These are phyloP conservation scores for Paspalum vaginatum DNA, from an alignment of 176 grass and related monocot species.

Conservation along the genomic window DNA sequence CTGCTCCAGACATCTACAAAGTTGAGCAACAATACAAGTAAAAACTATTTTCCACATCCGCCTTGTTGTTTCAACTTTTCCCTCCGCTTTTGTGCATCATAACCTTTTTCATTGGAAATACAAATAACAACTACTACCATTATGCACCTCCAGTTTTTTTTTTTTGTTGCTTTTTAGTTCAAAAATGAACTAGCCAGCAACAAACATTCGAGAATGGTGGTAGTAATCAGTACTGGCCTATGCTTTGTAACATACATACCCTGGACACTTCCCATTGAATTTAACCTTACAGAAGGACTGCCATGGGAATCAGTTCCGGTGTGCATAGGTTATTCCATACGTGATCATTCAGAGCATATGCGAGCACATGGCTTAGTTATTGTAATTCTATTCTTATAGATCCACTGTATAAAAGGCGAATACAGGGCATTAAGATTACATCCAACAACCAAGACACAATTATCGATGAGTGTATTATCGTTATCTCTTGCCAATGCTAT, in stretches of 20 bases:
- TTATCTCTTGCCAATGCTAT: neutral
- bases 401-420: neutral
- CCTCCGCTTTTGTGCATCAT: no score
- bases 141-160: no score
- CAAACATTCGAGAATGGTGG: no score
- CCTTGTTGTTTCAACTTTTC: no score
- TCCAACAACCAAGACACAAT: conserved; percentile 15
- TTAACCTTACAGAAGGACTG: neutral
- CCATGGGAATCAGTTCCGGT: neutral
- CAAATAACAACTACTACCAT: no score
- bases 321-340: neutral
- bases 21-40: conserved; percentile 79
- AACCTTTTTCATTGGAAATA: no score
- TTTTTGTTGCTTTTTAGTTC: no score
- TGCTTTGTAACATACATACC: no score
- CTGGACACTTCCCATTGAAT: no score
- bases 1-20: conserved; percentile 79
- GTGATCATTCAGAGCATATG: neutral
- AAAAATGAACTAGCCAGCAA: no score
- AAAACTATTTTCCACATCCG: no score
- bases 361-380: neutral
- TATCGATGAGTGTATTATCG: neutral
- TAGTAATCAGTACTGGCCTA: no score
- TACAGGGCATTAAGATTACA: conserved; percentile 1
- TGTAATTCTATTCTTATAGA: neutral